Percentiles rank a stretch among this genome's conserved stretches.
Evolutionary conservation across 495 filamentous ascomycete species (phyloP).

Genomic region (Penicillium parvum): DNA sequence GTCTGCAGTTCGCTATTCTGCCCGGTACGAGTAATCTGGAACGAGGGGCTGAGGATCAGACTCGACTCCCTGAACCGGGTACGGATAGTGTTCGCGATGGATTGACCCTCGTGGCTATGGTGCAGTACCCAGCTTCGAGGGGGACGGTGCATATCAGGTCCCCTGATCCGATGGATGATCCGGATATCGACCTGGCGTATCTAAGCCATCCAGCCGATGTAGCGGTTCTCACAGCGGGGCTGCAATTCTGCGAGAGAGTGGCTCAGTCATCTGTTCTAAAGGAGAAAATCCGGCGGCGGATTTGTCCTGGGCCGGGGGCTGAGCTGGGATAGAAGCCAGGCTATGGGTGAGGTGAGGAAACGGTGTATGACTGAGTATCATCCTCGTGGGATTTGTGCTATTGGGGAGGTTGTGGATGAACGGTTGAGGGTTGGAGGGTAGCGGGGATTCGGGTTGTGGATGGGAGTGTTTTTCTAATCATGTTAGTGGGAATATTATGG

Average conservation of each 20-base stretch:
- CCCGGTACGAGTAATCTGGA: constrained; percentile 5
- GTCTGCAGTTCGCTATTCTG: constrained; percentile 3
- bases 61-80: constrained; percentile 1
- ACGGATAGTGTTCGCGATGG: constrained; percentile 1
- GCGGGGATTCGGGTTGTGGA: constrained; percentile 3
- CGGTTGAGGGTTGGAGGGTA: constrained; percentile 2
- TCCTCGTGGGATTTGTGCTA: constrained; percentile 43
- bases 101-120: constrained; percentile 7
- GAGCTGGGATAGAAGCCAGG: no score
- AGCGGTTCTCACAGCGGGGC: constrained; percentile 32
- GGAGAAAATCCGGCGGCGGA: constrained; percentile 1
- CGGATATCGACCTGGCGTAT: constrained; percentile 21
- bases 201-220: constrained; percentile 23
- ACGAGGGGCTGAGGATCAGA: constrained; percentile 2
- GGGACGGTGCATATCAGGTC: constrained; percentile 17
- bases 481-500: constrained; percentile 2
- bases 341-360: neutral
- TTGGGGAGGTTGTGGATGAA: constrained; percentile 47
- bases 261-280: constrained; percentile 1
- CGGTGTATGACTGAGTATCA: constrained; percentile 8
- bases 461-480: constrained; percentile 3
- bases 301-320: neutral
- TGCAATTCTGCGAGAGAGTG: constrained; percentile 35
- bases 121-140: constrained; percentile 20
- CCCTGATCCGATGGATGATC: constrained; percentile 5